Base-by-base conservation (phyloP, 2,329 filamentous ascomycete genomes). In the Pseudocercospora crystallina region DNA sequence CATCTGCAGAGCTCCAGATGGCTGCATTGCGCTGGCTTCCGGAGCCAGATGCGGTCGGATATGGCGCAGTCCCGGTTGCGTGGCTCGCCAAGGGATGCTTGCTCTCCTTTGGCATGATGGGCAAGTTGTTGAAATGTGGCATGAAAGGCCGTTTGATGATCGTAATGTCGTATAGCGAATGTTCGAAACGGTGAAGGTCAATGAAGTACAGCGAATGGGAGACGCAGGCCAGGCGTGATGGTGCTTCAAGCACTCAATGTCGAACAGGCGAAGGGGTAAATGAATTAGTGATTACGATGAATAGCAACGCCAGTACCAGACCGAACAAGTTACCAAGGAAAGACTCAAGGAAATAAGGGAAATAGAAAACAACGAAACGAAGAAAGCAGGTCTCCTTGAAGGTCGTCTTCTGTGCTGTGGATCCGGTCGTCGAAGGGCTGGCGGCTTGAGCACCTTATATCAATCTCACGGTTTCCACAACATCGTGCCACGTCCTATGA, bases 1-100 rank as follows among this genome's bases (percentile, higher is more conserved):
- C 90, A 60, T 94, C 89, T 41, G 82, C 77, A 1, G 80, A 74
- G 30, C 81, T 85, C 90, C 90, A 95, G 49, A 74, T 73, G 8
- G 67, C 62, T 8, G 73, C 72, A 54, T 65, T 72, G 33, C 73
- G 68, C 37, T 67, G 61, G 45, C 60, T 57, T 42, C 61, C 61
- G 35, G 65, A 63, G 47, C 65, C 62, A 14, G 43, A 64, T 61
- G 53, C 63, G 54, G 56, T 66, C 57, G 56, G 67, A 63, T 66
- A 67, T 11, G 65, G 64, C 5, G 57, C 70, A 48, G 49, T 65
- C 59, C 58, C 65, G 60, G 54, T 63, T 47, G 52, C 63, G 49
- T 54, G 51, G 26, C 51, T 51, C 8, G 56, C 38, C 35, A 63
- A 51, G 15, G 64, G 55, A 12, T 52, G 43, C 57, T 68, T 71